Percentiles rank a stretch among this genome's conserved stretches.
Conservation (phyloP, 2,329 filamentous ascomycete genomes). For the Sodiomyces alkalinus region DNA sequence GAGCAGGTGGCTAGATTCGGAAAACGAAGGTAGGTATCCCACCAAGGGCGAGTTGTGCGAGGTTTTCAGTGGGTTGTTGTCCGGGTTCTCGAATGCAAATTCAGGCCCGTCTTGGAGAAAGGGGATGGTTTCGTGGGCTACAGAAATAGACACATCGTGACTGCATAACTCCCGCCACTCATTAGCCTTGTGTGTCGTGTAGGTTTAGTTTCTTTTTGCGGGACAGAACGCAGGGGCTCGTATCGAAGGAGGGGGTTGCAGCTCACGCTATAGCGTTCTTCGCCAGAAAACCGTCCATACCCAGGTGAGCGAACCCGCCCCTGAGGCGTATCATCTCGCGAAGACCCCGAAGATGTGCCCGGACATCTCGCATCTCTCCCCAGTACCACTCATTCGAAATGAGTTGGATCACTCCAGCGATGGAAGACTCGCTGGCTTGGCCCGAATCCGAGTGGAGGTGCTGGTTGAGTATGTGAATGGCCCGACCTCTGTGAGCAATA, state of each 20-base stretch:
- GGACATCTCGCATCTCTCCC: slow-evolving; percentile 28
- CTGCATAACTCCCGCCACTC: no score
- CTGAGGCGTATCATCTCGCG: slow-evolving; percentile 30
- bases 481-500: slow-evolving; percentile 25
- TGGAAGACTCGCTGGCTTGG: slow-evolving; percentile 27
- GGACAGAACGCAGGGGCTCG: slow-evolving; percentile 5
- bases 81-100: slow-evolving; percentile 25
- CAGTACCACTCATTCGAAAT: slow-evolving; percentile 39
- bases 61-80: slow-evolving; percentile 23
- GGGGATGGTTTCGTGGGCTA: slow-evolving; percentile 29
- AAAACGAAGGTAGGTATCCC: slow-evolving; percentile 23
- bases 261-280: slow-evolving; percentile 36
- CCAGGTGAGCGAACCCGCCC: slow-evolving; percentile 28
- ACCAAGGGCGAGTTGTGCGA: slow-evolving; percentile 27
- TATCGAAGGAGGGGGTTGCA: neutral
- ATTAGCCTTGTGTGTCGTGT: no score
- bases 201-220: no score
- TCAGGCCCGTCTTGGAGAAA: slow-evolving; percentile 22
- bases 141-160: slow-evolving; percentile 29
- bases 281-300: slow-evolving; percentile 28
- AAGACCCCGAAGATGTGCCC: slow-evolving; percentile 29
- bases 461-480: slow-evolving; percentile 30
- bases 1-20: slow-evolving; percentile 22
- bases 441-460: slow-evolving; percentile 22
- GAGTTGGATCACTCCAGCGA: slow-evolving; percentile 32